Base-by-base conservation (phyloP, 2,329 filamentous ascomycete species). In the Escovopsis weberi region DNA sequence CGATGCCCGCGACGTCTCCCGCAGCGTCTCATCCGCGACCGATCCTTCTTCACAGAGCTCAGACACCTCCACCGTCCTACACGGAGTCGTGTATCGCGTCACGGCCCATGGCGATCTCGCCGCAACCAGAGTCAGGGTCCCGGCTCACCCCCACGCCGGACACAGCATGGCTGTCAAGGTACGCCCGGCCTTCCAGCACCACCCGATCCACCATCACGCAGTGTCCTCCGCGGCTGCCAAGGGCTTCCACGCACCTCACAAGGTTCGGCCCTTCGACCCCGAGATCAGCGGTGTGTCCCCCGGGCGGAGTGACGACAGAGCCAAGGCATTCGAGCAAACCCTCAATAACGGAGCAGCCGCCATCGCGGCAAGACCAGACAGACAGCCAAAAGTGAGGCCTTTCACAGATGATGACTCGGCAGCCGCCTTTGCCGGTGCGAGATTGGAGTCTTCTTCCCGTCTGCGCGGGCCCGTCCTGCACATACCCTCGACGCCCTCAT, bases 111-210 rank as follows among this genome's bases (percentile, higher is more conserved):
- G 46, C 19, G 47, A 46, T 23, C n/a, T 43, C 6, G 44, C 45
- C n/a, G 40, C 44, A 6, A 45, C 41, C 2, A 42, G 40, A 4
- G 46, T 49, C 33, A 41, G 41, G 37, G 43, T 51, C 11, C 33
- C 47, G 3, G 34, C 47, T 30, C 46, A 51, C 33, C 42, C 38
- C 30, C 44, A 47, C 18, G 40, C 42, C n/a, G 54, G 50, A 6
- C 52, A 56, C 26, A 50, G 43, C 35, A 49, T 45, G 26, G 43
- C 46, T 9, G 50, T 50, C 12, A 59, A 60, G 32, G 47, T 53
- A 28, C 52, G 50, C 4, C 56, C 58, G 12, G 49, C 49, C 3
- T 53, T 49, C 33, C 46, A 50, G 6, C 35, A 49, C 12, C 38
- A 51, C 30, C 41, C 45, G 2, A 39, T 45, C 6, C 41, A 50